Base-by-base conservation (phyloP, 176 grass and related monocot species). In the Bromus sterilis region DNA sequence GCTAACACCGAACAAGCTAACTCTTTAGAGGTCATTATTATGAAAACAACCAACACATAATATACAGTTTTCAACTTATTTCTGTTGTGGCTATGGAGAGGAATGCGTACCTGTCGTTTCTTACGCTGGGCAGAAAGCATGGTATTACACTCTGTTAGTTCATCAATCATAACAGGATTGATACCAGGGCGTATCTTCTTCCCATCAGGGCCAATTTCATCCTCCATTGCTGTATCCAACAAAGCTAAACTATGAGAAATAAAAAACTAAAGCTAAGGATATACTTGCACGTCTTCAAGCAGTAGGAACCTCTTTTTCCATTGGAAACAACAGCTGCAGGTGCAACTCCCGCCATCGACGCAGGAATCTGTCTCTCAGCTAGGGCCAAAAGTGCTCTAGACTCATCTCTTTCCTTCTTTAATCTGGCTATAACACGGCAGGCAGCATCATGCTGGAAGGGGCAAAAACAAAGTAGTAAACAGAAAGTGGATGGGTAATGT, bases 341-440 rank as follows among this genome's bases (percentile, higher is more conserved):
- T 86, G 80, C 74, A 80, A 77, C 73, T 87, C 73, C 84, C 56
- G 73, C 82, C 64, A 78, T 48, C 35, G 78, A 80, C 33, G 75
- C 72, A 69, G 95, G 89, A 84, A 96, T 91, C 58, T 99, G 89
- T 75, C 87, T 90, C 76, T 99, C 97, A 40, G 93, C 97, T 83
- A 90, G 87, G 88, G 93, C 75, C 85, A 99, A 86, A 84, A 96
- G 91, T 77, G 74, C 83, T 94, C 97, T 96, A 39, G 93, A 89
- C 44, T 96, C 97, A 83, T 99, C 97, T 39, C 97, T 93, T 91
- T 99, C 97, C 87, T 99, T 99, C 89, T 99, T 99, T 77, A 99
- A 83, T 89, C 97, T 96, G 73, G 97, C 97, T 90, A 99, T 99
- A 59, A 99, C 97, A 88, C 97, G 91, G 80, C 93, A 95, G 46